Conservation (phyloP, 371 early-diverging fungal species). For the Funneliformis caledonium region DNA sequence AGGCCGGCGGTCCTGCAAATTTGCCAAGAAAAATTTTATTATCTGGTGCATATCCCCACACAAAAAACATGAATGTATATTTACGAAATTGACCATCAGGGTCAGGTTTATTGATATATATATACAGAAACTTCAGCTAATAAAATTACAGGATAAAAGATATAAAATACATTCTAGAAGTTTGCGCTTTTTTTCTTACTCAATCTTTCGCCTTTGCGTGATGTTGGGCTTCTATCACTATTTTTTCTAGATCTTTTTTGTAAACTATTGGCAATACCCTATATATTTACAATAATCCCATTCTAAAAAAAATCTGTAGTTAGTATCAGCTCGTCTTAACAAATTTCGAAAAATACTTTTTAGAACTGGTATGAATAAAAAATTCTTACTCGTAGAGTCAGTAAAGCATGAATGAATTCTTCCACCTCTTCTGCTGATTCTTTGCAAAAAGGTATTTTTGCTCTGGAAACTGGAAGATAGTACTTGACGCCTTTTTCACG, state of each 20-base stretch:
- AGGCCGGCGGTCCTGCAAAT: no score
- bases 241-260: background rate
- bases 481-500: slow-evolving; percentile 6
- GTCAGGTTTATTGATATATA: no score
- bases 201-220: background rate
- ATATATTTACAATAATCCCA: background rate
- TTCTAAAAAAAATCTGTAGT: background rate
- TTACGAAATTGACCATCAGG: no score
- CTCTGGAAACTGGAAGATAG: slow-evolving; percentile 11
- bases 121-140: no score
- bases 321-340: background rate
- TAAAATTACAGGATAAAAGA: no score
- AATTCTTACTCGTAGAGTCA: slow-evolving; percentile 17
- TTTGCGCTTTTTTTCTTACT: background rate
- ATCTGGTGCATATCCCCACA: no score
- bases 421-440: slow-evolving; percentile 13
- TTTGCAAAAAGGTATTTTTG: background rate
- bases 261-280: background rate
- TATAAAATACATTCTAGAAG: background rate
- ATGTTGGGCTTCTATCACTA: background rate
- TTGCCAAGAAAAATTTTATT: no score
- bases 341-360: background rate
- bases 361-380: background rate
- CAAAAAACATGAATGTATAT: no score
- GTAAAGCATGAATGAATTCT: background rate